Base-by-base conservation (phyloP, 352 stramenopile genomes). In the Phytophthora boehmeriae region DNA sequence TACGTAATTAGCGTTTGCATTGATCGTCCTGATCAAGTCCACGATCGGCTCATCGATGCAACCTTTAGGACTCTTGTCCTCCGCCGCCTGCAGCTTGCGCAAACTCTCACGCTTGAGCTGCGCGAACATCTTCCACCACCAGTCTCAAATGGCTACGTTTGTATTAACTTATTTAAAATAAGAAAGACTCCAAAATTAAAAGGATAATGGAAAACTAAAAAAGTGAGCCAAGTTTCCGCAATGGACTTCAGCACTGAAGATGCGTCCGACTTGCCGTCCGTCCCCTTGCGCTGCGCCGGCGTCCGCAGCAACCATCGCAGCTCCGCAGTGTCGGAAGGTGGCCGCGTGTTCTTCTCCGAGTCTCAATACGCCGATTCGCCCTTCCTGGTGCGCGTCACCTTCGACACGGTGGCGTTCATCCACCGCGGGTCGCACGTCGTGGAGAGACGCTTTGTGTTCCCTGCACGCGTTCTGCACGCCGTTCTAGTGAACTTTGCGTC, bases 61-160 rank as follows among this genome's bases (percentile, higher is more conserved):
- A 5, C 90, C 92, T 57, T 98, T 98, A 6, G 90, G 90, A 38
- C 87, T 97, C 71, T 96, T 97, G 69, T 96, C 88, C 57, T 92
- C 83, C 58, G 86, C 78, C 59, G 72, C 71, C 51, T 83, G 82
- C 57, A 96, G 71, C 78, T 93, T 94, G 47, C 86, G 84, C 70
- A 95, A 68, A 52, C 72, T 91, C 75, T 95, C 87, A 63, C 85
- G 87, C 78, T 93, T 95, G 63, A 92, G 75, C 66, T 92, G 80
- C 45, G 87, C 79, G 63, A 95, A 95, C 71, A 87, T 87, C 38
- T 50, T 36, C 10, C 44, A n/a, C 16, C 4, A 19, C 19, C 25
- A 23, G 20, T 38, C 44, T 17, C 34, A 17, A 32, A 27, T n/a
- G 35, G 8, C 25, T 30, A 50, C 10, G 6, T 30, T 36, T 14